Conservation (phyloP, 2,329 filamentous ascomycete species). For the Dactylellina cionopaga region DNA sequence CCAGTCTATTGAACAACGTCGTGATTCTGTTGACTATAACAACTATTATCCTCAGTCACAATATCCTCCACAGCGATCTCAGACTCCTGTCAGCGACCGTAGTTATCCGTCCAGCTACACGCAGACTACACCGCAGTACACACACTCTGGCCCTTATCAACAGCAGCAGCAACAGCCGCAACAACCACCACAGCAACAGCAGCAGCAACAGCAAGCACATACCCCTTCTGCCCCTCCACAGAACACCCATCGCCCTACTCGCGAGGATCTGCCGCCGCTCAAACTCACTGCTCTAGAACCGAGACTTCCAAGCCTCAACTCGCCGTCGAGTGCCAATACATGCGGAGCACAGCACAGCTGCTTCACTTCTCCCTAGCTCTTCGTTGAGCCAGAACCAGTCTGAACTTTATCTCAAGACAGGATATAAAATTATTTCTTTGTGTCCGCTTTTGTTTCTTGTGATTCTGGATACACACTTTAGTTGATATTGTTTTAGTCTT, state of each 20-base stretch:
- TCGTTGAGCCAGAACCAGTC: constrained; percentile 27
- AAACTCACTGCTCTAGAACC: constrained; percentile 50
- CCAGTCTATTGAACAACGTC: constrained; percentile 36
- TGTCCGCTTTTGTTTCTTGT: too few relatives aligned
- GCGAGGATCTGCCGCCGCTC: constrained; percentile 48
- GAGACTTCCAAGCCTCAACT: constrained; percentile 46
- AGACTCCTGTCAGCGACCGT: constrained; percentile 49
- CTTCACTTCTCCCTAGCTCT: constrained; percentile 21
- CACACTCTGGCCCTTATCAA: constrained; percentile 21
- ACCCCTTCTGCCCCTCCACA: constrained; percentile 47
- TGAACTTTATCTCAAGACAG: constrained; percentile 3
- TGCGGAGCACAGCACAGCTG: constrained; percentile 7
- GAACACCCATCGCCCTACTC: constrained; percentile 37
- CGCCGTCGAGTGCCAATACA: constrained; percentile 44
- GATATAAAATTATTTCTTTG: constrained; percentile 16
- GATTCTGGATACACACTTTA: constrained; percentile 17
- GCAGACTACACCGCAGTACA: constrained; percentile 39
- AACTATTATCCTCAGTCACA: constrained; percentile 47
- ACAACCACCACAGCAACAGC: constrained; percentile 42
- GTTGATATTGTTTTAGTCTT: constrained; percentile 13
- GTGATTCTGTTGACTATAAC: constrained; percentile 47
- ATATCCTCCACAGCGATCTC: constrained; percentile 37
- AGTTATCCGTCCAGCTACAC: constrained; percentile 40
- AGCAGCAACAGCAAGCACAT: constrained; percentile 51
- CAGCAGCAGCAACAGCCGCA: constrained; percentile 54